phyloP scores from a whole-genome alignment of 495 filamentous ascomycete genomes.

The Talaromyces thailandensis region DNA sequence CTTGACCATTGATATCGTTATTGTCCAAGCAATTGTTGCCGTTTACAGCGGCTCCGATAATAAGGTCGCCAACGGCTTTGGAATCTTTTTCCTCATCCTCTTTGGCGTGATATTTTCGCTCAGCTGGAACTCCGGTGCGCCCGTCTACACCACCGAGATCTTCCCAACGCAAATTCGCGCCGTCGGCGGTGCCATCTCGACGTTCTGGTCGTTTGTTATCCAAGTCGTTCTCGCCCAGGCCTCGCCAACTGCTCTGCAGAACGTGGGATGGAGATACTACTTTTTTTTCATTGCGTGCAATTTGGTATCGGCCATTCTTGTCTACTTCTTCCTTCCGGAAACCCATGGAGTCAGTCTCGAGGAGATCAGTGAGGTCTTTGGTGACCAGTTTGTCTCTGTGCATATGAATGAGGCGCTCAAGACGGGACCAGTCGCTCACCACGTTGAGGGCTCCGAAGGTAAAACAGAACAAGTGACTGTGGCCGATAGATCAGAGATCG shows the following conservation, averaged over 20 bases:
- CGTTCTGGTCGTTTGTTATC: neutral
- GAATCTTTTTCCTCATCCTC: constrained; percentile 5
- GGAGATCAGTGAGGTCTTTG: constrained; percentile 41
- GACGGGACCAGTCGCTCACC: too few species aligned
- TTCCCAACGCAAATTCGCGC: constrained; percentile 8
- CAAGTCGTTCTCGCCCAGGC: constrained; percentile 27
- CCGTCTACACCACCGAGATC: constrained; percentile 10
- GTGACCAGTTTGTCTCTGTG: constrained; percentile 11
- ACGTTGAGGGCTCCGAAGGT: too few species aligned
- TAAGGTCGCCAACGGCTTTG: constrained; percentile 10
- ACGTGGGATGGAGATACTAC: constrained; percentile 30
- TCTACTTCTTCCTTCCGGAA: constrained; percentile 39
- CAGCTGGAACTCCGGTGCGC: constrained; percentile 4
- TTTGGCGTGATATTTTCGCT: constrained; percentile 4
- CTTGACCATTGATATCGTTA: neutral
- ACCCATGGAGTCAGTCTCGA: constrained; percentile 34
- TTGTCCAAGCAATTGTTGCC: constrained; percentile 8
- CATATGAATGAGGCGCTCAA: too few species aligned
- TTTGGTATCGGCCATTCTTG: constrained; percentile 21
- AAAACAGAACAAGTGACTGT: too few species aligned
- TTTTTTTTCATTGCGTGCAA: constrained; percentile 27
- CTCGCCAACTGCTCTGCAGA: constrained; percentile 27
- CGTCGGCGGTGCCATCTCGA: too few species aligned
- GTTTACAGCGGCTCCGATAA: constrained; percentile 10
- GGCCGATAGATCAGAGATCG: too few species aligned